phyloP scores from a whole-genome alignment of 2,329 filamentous ascomycete genomes.

The Cladosporium sp. region DNA sequence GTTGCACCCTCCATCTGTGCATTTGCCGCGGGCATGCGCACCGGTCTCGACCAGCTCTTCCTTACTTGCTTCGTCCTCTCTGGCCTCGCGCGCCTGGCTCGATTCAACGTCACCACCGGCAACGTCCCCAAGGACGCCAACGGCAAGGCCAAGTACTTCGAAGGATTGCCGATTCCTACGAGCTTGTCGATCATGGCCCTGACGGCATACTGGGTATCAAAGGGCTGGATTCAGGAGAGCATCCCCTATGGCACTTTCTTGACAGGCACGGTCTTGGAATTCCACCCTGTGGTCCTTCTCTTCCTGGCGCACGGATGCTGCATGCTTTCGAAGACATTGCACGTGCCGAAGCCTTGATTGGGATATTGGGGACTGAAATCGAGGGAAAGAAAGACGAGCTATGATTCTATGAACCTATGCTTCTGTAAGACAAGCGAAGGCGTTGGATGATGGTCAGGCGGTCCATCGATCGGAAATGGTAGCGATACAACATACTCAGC shows the following conservation, averaged over 20 bases:
- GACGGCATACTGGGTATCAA: conserved; percentile 86
- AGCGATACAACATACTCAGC: background rate
- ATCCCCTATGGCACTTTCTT: conserved; percentile 75
- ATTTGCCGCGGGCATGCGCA: conserved; percentile 86
- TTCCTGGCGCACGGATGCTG: conserved; percentile 88
- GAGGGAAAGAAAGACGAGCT: conserved; percentile 8
- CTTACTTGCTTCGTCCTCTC: conserved; percentile 91
- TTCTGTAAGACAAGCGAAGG: conserved; percentile 15
- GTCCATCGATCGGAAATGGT: background rate
- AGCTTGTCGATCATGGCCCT: conserved; percentile 75
- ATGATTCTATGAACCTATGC: conserved; percentile 15
- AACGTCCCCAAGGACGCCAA: conserved; percentile 86
- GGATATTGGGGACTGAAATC: background rate
- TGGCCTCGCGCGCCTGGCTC: conserved; percentile 86
- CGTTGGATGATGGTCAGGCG: conserved; percentile 10
- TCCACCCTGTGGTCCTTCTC: conserved; percentile 78
- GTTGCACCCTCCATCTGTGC: conserved; percentile 84
- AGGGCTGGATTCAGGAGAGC: conserved; percentile 75
- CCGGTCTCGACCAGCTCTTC: conserved; percentile 75
- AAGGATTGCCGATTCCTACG: conserved; percentile 94
- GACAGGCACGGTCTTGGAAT: conserved; percentile 68
- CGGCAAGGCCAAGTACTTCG: conserved; percentile 93
- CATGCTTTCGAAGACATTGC: conserved; percentile 94
- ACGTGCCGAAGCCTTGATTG: conserved; percentile 72
- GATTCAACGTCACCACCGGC: conserved; percentile 94